phyloP scores from a whole-genome alignment of 371 early-diverging fungal species.

The Mortierella sp. region DNA sequence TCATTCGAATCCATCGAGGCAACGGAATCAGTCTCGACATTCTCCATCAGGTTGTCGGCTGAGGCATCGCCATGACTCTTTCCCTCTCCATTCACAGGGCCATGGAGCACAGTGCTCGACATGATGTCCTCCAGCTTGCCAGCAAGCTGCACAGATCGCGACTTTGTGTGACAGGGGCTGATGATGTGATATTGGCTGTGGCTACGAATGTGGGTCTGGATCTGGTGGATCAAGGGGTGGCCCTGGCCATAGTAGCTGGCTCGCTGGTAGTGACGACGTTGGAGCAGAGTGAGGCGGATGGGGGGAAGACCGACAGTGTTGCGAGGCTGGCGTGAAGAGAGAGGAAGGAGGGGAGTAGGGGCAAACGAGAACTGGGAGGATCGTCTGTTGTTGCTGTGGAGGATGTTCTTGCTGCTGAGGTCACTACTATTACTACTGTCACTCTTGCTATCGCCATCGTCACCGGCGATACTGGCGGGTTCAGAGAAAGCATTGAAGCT shows the following conservation, averaged over 20 bases:
- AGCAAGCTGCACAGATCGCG: conserved; percentile 43
- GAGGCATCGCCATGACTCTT: not conserved
- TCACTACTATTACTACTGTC: conserved; percentile 7
- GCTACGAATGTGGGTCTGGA: conserved; percentile 34
- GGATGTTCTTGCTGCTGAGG: not conserved
- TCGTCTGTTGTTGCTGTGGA: conserved; percentile 12
- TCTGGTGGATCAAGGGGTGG: conserved; percentile 39
- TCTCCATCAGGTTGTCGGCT: conserved; percentile 7
- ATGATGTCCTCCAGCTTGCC: conserved; percentile 49
- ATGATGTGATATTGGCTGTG: conserved; percentile 29
- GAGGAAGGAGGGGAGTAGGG: too few relatives aligned
- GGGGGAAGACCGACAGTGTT: conserved; percentile 8
- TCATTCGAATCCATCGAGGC: conserved; percentile 7
- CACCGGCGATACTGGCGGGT: not conserved
- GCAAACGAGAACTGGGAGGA: not conserved
- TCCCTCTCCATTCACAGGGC: conserved; percentile 2
- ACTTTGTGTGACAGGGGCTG: conserved; percentile 36
- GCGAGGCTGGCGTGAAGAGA: conserved; percentile 24
- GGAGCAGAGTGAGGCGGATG: conserved; percentile 28
- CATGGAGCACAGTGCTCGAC: conserved; percentile 34
- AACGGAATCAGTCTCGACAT: conserved; percentile 4
- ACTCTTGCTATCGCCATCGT: not conserved
- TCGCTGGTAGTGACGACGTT: conserved; percentile 30
- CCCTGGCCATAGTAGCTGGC: conserved; percentile 28
- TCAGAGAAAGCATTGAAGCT: conserved; percentile 8